Evolutionary conservation across 2,329 filamentous ascomycete species (phyloP).

Genomic region (Pseudopyrenochaeta lycopersici): DNA sequence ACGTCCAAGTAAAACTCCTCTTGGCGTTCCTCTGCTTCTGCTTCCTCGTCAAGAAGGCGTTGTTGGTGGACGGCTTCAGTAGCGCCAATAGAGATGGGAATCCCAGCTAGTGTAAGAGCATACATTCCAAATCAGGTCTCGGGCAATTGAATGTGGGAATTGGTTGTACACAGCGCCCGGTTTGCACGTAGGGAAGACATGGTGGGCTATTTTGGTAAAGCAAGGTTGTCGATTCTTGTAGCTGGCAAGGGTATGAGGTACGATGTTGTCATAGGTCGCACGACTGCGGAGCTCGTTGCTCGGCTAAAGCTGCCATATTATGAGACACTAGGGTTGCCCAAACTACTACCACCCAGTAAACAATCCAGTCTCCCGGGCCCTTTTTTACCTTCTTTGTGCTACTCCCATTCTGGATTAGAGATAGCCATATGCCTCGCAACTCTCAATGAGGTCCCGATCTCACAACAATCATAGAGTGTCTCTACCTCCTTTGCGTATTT

Average conservation of each 20-base stretch:
- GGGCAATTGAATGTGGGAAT: background rate
- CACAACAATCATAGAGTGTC: too few relatives aligned
- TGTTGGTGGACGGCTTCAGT: constrained; percentile 61
- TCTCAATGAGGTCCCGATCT: too few relatives aligned
- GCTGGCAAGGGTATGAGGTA: constrained; percentile 18
- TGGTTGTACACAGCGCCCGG: too few relatives aligned
- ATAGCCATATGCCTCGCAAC: too few relatives aligned
- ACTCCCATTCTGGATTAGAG: too few relatives aligned
- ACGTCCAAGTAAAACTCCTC: constrained; percentile 62
- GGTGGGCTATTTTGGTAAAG: constrained; percentile 8
- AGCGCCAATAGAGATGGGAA: constrained; percentile 59
- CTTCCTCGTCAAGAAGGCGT: constrained; percentile 57
- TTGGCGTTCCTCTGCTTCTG: constrained; percentile 57
- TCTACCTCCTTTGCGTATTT: too few relatives aligned
- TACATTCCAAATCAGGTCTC: constrained; percentile 27
- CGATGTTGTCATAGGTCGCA: constrained; percentile 37
- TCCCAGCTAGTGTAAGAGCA: constrained; percentile 49
- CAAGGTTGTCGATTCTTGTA: constrained; percentile 19
- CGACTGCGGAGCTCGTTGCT: constrained; percentile 16
- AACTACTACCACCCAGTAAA: background rate
- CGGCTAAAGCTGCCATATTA: constrained; percentile 7
- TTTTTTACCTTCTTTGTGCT: too few relatives aligned
- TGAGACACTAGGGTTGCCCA: background rate
- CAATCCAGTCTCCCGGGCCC: background rate
- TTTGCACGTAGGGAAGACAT: constrained; percentile 1